These are phyloP conservation scores for Aspergillus incahuasiensis DNA, from an alignment of 495 filamentous ascomycete genomes.

Conservation along the genomic window DNA sequence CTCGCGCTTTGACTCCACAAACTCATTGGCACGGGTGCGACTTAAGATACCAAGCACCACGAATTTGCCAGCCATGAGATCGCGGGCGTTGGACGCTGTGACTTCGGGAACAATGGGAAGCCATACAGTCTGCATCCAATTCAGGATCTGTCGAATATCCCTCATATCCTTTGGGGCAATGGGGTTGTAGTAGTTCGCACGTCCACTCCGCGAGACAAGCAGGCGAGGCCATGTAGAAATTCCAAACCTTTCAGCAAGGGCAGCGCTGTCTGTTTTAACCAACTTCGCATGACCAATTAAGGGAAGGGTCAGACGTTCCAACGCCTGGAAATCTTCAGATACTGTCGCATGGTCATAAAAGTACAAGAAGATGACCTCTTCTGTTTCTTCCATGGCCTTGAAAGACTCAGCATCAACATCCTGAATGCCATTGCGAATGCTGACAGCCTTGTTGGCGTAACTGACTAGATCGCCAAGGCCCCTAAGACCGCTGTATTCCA, in stretches of 20 bases:
- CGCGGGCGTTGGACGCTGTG: constrained; percentile 80
- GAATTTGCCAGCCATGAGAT: constrained; percentile 90
- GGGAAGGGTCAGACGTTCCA: constrained; percentile 79
- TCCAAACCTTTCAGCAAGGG: constrained; percentile 75
- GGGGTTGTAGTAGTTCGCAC: constrained; percentile 80
- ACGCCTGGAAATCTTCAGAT: constrained; percentile 79
- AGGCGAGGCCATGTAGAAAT: constrained; percentile 93
- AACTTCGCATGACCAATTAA: constrained; percentile 88
- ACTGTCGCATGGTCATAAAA: constrained; percentile 96
- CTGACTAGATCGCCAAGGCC: constrained; percentile 85
- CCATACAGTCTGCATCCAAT: constrained; percentile 96
- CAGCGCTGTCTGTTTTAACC: constrained; percentile 76
- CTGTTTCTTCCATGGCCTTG: constrained; percentile 81
- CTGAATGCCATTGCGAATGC: constrained; percentile 66
- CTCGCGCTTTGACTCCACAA: constrained; percentile 72
- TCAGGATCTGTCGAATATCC: constrained; percentile 70
- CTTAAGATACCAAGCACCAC: constrained; percentile 89
- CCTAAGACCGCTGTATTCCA: constrained; percentile 89
- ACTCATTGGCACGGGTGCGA: constrained; percentile 74
- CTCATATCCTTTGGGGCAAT: constrained; percentile 86
- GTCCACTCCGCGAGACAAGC: constrained; percentile 82
- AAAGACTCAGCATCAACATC: constrained; percentile 75
- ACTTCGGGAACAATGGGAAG: constrained; percentile 96
- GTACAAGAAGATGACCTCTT: constrained; percentile 94
- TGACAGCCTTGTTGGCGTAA: constrained; percentile 82